Percentiles rank a stretch among this genome's conserved stretches.
These are phyloP conservation scores for Pyrenochaeta sp. DNA, from an alignment of 2,329 filamentous ascomycete species.

Conservation along the genomic window DNA sequence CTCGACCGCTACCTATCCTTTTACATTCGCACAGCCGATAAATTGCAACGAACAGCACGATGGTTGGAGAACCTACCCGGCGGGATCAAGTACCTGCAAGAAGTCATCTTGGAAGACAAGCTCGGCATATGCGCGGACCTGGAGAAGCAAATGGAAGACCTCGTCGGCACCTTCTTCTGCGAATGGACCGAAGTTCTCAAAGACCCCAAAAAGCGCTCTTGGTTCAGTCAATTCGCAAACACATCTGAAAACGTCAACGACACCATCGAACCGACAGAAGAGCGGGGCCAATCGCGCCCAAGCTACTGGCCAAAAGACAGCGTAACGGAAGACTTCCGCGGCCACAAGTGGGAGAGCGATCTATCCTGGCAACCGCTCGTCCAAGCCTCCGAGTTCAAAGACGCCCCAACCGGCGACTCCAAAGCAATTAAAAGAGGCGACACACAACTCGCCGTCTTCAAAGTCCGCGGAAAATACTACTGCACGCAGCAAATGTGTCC, in stretches of 20 bases:
- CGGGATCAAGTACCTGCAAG: slow-evolving; percentile 81
- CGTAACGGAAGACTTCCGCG: slow-evolving; percentile 75
- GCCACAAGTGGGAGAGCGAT: slow-evolving; percentile 67
- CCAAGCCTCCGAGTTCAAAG: slow-evolving; percentile 72
- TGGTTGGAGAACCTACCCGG: slow-evolving; percentile 88
- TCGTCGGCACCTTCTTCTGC: slow-evolving; percentile 86
- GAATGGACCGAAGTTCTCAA: slow-evolving; percentile 88
- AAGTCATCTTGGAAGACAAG: slow-evolving; percentile 85
- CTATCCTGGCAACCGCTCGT: slow-evolving; percentile 84
- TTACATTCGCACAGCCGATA: slow-evolving; percentile 92
- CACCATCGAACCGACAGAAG: slow-evolving; percentile 73
- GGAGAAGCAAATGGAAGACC: slow-evolving; percentile 85
- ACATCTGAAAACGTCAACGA: slow-evolving; percentile 72
- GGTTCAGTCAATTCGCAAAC: slow-evolving; percentile 87
- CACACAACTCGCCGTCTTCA: slow-evolving; percentile 88
- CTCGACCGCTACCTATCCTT: slow-evolving; percentile 91
- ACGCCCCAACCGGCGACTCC: slow-evolving; percentile 74
- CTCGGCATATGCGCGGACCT: slow-evolving; percentile 85
- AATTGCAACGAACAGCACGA: slow-evolving; percentile 84
- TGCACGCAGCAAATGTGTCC: slow-evolving; percentile 95
- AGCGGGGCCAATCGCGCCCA: slow-evolving; percentile 77
- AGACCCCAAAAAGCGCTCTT: slow-evolving; percentile 70
- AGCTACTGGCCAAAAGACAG: slow-evolving; percentile 78
- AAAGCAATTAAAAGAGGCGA: slow-evolving; percentile 85
- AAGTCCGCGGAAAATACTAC: slow-evolving; percentile 80